These are phyloP conservation scores for Spathaspora girioi DNA, from an alignment of 805 yeast genomes.

Conservation along the genomic window DNA sequence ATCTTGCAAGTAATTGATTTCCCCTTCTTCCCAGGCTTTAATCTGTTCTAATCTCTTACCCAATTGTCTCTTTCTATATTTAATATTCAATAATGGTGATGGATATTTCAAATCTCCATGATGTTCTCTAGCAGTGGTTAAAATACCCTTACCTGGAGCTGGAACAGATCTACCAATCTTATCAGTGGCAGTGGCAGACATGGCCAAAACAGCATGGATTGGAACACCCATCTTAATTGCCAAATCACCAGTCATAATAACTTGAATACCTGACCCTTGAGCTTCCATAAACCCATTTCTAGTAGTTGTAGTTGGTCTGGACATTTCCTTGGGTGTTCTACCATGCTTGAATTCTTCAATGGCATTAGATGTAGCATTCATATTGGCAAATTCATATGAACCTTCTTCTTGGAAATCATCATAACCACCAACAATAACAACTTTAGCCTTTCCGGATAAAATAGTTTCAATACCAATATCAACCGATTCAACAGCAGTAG, in stretches of 20 bases:
- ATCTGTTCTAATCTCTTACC: conserved; percentile 74
- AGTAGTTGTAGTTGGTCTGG: conserved; percentile 94
- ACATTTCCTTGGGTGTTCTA: conserved; percentile 97
- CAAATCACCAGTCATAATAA: conserved; percentile 90
- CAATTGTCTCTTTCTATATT: conserved; percentile 91
- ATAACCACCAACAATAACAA: conserved; percentile 97
- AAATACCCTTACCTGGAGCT: conserved; percentile 99
- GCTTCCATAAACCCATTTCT: conserved; percentile 99
- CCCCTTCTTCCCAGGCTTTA: conserved; percentile 80
- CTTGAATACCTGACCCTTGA: conserved; percentile 98
- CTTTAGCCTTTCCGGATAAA: conserved; percentile 89
- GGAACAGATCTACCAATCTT: conserved; percentile 99
- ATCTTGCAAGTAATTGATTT: conserved; percentile 63
- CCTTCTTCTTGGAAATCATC: conserved; percentile 99
- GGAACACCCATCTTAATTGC: conserved; percentile 99
- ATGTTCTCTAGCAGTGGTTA: conserved; percentile 95
- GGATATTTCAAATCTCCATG: conserved; percentile 77
- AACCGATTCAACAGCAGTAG: conserved; percentile 96
- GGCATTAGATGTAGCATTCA: conserved; percentile 97
- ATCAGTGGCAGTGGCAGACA: conserved; percentile 96
- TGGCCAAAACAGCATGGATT: conserved; percentile 89
- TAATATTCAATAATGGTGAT: conserved; percentile 78
- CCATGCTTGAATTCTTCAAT: conserved; percentile 87
- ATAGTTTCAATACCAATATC: conserved; percentile 95
- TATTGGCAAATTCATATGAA: conserved; percentile 94